These are phyloP conservation scores for Malus sieversii DNA, from an alignment of 306 rosid species.

Conservation along the genomic window DNA sequence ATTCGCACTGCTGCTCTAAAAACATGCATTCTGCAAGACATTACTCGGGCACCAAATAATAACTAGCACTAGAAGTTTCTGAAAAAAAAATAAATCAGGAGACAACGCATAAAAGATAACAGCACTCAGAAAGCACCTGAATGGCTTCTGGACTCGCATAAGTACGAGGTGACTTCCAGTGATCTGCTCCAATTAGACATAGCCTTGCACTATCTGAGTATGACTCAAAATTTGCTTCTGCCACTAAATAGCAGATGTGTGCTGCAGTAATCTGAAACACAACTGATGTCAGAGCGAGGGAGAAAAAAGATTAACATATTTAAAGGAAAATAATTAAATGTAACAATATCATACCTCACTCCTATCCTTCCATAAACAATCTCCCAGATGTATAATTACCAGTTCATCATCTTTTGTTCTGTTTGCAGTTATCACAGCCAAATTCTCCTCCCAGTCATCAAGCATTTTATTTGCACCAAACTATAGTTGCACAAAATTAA, in stretches of 20 bases:
- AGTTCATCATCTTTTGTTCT: conserved; percentile 92
- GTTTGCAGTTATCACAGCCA: conserved; percentile 86
- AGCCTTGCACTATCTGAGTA: conserved; percentile 81
- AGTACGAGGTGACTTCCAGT: conserved; percentile 88
- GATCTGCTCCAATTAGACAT: conserved; percentile 93
- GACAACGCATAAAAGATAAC: background rate
- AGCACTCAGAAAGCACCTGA: conserved; percentile 48
- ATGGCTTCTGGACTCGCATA: conserved; percentile 91
- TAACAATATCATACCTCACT: conserved; percentile 54
- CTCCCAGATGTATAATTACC: conserved; percentile 85
- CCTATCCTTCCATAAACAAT: conserved; percentile 85
- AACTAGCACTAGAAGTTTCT: conserved; percentile 4
- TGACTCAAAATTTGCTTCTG: conserved; percentile 83
- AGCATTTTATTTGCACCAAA: conserved; percentile 60
- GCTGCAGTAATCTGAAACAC: conserved; percentile 75
- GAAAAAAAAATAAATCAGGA: conserved; percentile 1
- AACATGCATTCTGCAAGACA: background rate
- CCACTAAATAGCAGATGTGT: conserved; percentile 91
- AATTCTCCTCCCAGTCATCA: conserved; percentile 89
- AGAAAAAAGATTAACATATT: background rate
- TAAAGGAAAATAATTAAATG: conserved; percentile 4
- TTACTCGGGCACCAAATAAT: conserved; percentile 3
- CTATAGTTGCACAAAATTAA: conserved; percentile 31
- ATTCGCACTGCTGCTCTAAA: background rate
- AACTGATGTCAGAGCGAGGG: conserved; percentile 21